Evolutionary conservation across 257 asterid species (phyloP).

Genomic region (Nicotiana knightiana): DNA sequence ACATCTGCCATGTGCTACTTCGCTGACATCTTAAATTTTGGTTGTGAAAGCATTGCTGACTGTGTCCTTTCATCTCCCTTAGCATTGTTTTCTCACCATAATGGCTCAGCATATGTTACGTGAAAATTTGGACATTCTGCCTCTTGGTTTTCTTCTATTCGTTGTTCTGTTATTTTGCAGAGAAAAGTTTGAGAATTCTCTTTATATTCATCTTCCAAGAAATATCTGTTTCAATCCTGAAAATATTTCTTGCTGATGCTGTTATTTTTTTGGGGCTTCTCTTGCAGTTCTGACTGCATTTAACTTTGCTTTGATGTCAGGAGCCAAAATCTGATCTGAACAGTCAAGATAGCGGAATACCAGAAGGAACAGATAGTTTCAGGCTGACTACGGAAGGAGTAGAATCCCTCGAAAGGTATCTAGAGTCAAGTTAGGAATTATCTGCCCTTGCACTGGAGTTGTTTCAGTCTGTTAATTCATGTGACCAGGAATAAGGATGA

Average conservation of each 20-base stretch:
- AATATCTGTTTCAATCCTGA: slow-evolving; percentile 5
- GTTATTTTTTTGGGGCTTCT: not conserved
- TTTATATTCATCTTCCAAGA: not conserved
- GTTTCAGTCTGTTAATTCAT: slow-evolving; percentile 21
- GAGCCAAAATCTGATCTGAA: slow-evolving; percentile 36
- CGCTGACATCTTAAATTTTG: not conserved
- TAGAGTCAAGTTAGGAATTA: not conserved
- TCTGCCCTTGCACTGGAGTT: slow-evolving; percentile 5
- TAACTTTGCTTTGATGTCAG: slow-evolving; percentile 25
- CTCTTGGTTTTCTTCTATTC: not conserved
- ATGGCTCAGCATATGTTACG: not conserved
- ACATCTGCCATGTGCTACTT: not conserved
- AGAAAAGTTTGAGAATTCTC: not conserved
- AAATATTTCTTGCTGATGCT: not conserved
- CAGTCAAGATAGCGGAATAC: slow-evolving; percentile 48
- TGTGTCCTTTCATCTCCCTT: not conserved
- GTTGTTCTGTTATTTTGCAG: not conserved
- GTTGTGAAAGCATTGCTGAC: not conserved
- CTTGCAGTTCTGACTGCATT: slow-evolving; percentile 3
- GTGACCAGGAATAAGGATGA: slow-evolving; percentile 45
- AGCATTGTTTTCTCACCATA: not conserved
- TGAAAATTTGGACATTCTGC: not conserved
- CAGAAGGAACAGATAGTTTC: slow-evolving; percentile 43
- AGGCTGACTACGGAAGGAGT: slow-evolving; percentile 38
- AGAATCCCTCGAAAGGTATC: slow-evolving; percentile 51